Percentiles rank a stretch among this genome's conserved stretches.
Conservation (phyloP, 306 rosid genomes). For the Vigna unguiculata region DNA sequence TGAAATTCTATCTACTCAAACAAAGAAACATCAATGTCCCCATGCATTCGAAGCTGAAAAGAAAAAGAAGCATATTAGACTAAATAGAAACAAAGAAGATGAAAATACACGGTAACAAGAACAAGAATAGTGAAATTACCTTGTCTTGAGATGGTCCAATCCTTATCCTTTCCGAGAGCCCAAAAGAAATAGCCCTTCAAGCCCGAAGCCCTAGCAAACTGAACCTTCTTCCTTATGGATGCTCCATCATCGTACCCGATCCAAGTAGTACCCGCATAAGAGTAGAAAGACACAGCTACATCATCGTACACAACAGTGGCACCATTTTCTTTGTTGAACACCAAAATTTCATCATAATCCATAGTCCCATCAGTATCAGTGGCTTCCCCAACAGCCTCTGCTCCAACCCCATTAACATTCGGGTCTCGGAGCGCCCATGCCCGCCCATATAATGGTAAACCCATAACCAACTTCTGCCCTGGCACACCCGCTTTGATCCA, state of each 20-base stretch:
- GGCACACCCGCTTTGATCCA: constrained; percentile 76
- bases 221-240: constrained; percentile 58
- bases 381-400: constrained; percentile 60
- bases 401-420: constrained; percentile 54
- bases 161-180: constrained; percentile 76
- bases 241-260: constrained; percentile 73
- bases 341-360: constrained; percentile 54
- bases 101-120: too few species aligned
- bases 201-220: constrained; percentile 52
- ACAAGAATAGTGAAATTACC: constrained; percentile 39
- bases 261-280: constrained; percentile 69
- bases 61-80: not conserved
- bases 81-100: too few species aligned
- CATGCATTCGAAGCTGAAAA: constrained; percentile 67
- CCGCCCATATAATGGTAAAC: constrained; percentile 71
- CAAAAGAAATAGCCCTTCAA: constrained; percentile 87
- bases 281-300: constrained; percentile 59
- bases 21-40: constrained; percentile 39
- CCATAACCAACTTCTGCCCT: constrained; percentile 65
- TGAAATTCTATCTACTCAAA: not conserved
- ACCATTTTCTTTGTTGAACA: constrained; percentile 47
- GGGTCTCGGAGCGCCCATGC: constrained; percentile 67
- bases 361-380: constrained; percentile 55
- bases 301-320: constrained; percentile 61
- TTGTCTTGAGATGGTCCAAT: constrained; percentile 66